Base-by-base conservation (phyloP, 106 monocot genomes). In the Allium cepa region DNA sequence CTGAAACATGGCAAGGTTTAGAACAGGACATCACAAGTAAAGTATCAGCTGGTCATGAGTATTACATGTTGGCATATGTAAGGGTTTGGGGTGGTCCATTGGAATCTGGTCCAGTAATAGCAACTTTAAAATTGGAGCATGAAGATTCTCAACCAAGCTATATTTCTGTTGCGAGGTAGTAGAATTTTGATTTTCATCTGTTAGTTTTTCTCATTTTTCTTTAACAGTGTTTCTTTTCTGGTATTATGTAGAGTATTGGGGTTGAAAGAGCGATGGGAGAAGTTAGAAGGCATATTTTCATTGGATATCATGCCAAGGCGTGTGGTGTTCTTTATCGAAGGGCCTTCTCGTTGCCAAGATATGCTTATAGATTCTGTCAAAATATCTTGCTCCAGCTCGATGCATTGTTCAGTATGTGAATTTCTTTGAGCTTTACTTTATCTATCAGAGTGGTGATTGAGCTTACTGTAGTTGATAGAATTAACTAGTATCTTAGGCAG, bases 1-100 rank as follows among this genome's bases (percentile, higher is more conserved):
- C 62, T 48, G 57, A 75, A 71, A n/a, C 14, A 26, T 83, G 83
- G 83, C 83, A 83, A 75, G 83, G 83, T 11, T 67, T 78, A 68
- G 79, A 79, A 52, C 83, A 75, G 18, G 79, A 83, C 45, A 75
- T 79, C 18, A 78, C 79, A n/a, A 50, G 18, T 4, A 74, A 71
- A 22, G 60, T 82, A 36, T 66, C 66, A 48, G 49, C 64, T 71
- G 74, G 71, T 68, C 47, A 14, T 15, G 63, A 36, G 12, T 83
- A 83, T 45, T 1, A 14, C 46, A 56, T 83, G 17, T 72, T 53
- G 17, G 78, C 83, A 13, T 59, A 49, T 68, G 75, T 83, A 11
- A 71, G 79, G 46, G 68, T 79, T 75, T 58, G 60, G 46, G 75
- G 78, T 49, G 17, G 11, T 64, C 47, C 46, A 27, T 53, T 66